Evolutionary conservation across 352 stramenopile genomes (phyloP).

Genomic region (Globisporangium viniferum): DNA sequence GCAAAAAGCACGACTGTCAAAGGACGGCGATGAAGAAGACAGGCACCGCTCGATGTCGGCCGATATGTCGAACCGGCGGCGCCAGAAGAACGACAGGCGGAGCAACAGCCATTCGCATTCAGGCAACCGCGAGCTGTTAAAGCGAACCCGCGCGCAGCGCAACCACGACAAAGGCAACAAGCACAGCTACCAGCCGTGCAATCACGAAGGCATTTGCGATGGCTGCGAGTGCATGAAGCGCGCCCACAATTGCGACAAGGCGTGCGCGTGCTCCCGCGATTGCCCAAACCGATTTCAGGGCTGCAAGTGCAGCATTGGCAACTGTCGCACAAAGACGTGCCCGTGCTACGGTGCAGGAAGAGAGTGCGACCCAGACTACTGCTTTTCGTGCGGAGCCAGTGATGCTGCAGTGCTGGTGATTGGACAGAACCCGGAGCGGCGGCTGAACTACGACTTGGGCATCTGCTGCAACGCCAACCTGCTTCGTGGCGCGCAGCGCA

Average conservation of each 20-base stretch:
- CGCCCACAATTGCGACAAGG: conserved; percentile 53
- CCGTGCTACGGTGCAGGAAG: conserved; percentile 45
- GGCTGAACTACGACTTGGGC: conserved; percentile 26
- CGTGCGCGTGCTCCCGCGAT: conserved; percentile 57
- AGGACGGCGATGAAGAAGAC: not conserved
- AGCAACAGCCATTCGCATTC: conserved; percentile 5
- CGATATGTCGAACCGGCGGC: conserved; percentile 15
- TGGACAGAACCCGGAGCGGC: conserved; percentile 22
- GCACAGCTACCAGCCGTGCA: conserved; percentile 58
- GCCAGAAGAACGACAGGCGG: conserved; percentile 19
- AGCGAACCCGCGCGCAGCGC: conserved; percentile 36
- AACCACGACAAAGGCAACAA: conserved; percentile 47
- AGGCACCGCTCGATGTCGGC: not conserved
- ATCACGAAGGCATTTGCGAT: conserved; percentile 53
- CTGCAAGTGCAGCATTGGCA: conserved; percentile 53
- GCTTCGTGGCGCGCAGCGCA: conserved; percentile 50
- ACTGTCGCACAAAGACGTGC: conserved; percentile 54
- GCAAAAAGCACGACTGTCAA: conserved; percentile 2
- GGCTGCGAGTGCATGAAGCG: conserved; percentile 55
- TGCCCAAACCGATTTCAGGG: conserved; percentile 67
- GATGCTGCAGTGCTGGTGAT: conserved; percentile 55
- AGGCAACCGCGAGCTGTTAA: conserved; percentile 18
- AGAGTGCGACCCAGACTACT: conserved; percentile 77
- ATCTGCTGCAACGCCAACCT: conserved; percentile 71
- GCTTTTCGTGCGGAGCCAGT: conserved; percentile 64